Conservation (phyloP, 2,329 filamentous ascomycete genomes). For the Tricladium varicosporioides region DNA sequence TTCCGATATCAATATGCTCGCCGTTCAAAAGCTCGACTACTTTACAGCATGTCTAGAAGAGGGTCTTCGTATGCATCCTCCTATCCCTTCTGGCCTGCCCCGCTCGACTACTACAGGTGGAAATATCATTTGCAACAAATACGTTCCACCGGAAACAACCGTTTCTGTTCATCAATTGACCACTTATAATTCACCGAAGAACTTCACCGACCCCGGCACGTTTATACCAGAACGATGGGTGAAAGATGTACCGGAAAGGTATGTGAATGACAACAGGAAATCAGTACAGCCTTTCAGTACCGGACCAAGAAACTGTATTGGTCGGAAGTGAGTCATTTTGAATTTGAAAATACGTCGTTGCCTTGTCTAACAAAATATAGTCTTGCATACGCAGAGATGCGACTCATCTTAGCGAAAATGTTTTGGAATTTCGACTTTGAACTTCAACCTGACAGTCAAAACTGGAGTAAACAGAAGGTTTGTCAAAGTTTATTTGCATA, state of each 20-base stretch:
- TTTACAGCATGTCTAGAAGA: conserved; percentile 39
- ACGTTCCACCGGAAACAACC: conserved; percentile 6
- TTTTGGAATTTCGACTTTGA: conserved; percentile 8
- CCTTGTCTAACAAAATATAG: background rate
- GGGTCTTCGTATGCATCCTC: conserved; percentile 4
- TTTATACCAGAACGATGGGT: conserved; percentile 13
- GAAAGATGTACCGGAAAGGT: background rate
- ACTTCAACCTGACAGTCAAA: background rate
- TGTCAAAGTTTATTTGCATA: background rate
- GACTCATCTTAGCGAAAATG: background rate
- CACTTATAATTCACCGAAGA: background rate
- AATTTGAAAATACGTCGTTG: background rate
- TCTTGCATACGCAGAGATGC: background rate
- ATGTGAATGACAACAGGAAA: background rate
- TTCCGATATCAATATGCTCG: background rate
- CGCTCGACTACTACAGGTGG: background rate
- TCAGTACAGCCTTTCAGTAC: conserved; percentile 8
- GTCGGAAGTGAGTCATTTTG: background rate
- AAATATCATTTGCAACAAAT: background rate
- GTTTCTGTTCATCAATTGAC: conserved; percentile 19
- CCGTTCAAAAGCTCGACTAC: conserved; percentile 3
- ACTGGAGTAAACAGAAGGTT: conserved; percentile 1
- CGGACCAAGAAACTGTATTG: conserved; percentile 15
- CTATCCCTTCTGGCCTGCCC: conserved; percentile 1
- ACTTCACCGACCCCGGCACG: conserved; percentile 10